Percentiles rank a stretch among this genome's conserved stretches.
Evolutionary conservation across 768 basidiomycete species (phyloP).

Genomic region (Bullera alba): DNA sequence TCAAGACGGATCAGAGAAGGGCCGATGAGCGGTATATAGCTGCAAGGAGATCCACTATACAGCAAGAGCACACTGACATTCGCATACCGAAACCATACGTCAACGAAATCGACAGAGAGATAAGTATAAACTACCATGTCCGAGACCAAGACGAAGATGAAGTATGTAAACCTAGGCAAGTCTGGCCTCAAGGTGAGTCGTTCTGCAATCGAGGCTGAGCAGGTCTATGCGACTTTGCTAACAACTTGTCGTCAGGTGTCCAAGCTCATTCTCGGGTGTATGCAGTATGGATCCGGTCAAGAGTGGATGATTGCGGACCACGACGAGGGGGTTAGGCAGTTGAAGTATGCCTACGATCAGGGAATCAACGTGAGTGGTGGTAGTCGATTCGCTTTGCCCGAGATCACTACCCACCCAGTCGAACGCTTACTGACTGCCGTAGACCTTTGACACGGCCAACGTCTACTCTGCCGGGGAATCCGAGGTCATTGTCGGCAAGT

Average conservation of each 20-base stretch:
- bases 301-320: conserved; percentile 50
- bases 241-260: conserved; percentile 57
- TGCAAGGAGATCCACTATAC: too few relatives aligned
- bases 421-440: not conserved
- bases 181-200: conserved; percentile 35
- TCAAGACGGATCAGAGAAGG: too few relatives aligned
- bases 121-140: too few relatives aligned
- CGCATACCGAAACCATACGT: too few relatives aligned
- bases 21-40: too few relatives aligned
- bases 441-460: conserved; percentile 33
- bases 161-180: conserved; percentile 37
- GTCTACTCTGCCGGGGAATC: conserved; percentile 32
- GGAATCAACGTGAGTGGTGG: conserved; percentile 33
- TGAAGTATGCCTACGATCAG: conserved; percentile 37
- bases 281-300: conserved; percentile 60
- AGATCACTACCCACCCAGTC: not conserved
- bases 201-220: too few relatives aligned
- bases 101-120: too few relatives aligned
- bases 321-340: conserved; percentile 34
- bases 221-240: not conserved
- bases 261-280: conserved; percentile 59
- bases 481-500: conserved; percentile 60
- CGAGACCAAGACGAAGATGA: too few relatives aligned
- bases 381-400: not conserved
- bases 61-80: too few relatives aligned